Evolutionary conservation across 768 basidiomycete species (phyloP), one percentile per base, ranked within the genome.

Genomic region (Inosperma sp.): DNA sequence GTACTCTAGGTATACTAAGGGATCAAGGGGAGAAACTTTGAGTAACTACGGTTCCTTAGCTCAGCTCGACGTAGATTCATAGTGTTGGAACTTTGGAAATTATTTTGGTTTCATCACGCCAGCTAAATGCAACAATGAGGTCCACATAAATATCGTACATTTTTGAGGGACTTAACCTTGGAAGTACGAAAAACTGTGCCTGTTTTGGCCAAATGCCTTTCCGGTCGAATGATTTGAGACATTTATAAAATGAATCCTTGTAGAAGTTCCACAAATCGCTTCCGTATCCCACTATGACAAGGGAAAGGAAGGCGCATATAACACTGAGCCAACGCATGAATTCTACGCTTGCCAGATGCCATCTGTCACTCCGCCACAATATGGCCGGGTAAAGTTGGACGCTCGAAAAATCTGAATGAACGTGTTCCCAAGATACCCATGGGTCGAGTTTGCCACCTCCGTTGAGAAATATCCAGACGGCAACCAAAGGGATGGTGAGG

Each of bases 231-330:
- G 39, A 52, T 72, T 64, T 1, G 68, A 70, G 6, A 63, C 61
- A 10, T n/a, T n/a, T n/a, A n/a, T n/a, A n/a, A n/a, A n/a, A n/a
- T n/a, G n/a, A n/a, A n/a, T n/a, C n/a, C n/a, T 68, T 64, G 59
- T 84, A 85, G 56, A 79, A 66, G 60, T 72, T 76, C 49, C 72
- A 66, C 21, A 82, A 81, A 59, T 85, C 84, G 25, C 74, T 72
- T 9, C 77, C 79, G 45, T 84, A 79, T 3, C 82, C 83, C 58
- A 87, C 86, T 69, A 82, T 78, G n/a, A 62, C 65, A 59, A 86
- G 86, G 69, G 86, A 86, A 35, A 77, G 13, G 52, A 83, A 63
- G 2, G 79, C 76, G 55, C 75, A 78, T 27, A 72, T 54, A 9
- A 79, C 54, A n/a, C 69, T 57, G 22, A 68, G 44, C 80, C 81